A percentile compares a stretch with the other conserved stretches of the same genome.
Evolutionary conservation across 306 rosid genomes (phyloP).

Genomic region (Hylodesmum podocarpum): DNA sequence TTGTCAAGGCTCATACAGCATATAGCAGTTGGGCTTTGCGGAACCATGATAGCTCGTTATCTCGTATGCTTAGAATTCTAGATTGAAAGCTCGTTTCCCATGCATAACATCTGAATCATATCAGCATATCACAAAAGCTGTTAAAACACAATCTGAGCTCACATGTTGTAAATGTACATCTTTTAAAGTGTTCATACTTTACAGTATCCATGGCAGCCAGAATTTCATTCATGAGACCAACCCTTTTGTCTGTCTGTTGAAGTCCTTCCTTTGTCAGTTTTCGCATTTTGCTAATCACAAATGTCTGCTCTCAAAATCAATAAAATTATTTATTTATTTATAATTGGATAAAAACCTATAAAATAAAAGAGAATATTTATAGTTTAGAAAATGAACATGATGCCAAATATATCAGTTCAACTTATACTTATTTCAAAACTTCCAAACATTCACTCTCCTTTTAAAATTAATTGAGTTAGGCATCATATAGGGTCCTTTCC

Average conservation of each 20-base stretch:
- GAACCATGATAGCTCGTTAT: slow-evolving; percentile 68
- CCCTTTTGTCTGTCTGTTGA: slow-evolving; percentile 82
- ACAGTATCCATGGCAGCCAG: slow-evolving; percentile 86
- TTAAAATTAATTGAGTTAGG: not conserved
- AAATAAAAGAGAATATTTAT: not conserved
- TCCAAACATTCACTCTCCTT: not conserved
- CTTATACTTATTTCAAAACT: not conserved
- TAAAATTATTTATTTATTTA: not conserved
- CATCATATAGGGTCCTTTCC: not conserved
- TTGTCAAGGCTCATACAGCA: slow-evolving; percentile 53
- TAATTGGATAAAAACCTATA: not conserved
- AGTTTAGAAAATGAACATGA: not conserved
- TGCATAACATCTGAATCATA: slow-evolving; percentile 77
- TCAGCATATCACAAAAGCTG: slow-evolving; percentile 29
- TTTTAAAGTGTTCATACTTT: slow-evolving; percentile 55
- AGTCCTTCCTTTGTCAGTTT: slow-evolving; percentile 72
- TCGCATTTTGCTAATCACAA: slow-evolving; percentile 67
- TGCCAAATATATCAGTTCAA: not conserved
- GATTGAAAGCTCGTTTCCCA: slow-evolving; percentile 87
- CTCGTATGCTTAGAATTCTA: slow-evolving; percentile 64
- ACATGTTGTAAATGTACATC: not conserved
- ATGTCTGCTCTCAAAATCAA: slow-evolving; percentile 46
- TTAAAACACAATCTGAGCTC: not conserved
- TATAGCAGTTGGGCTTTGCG: slow-evolving; percentile 69
- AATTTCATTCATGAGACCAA: slow-evolving; percentile 83